Evolutionary conservation across 345 rosid genomes (phyloP), one percentile per base, ranked within the genome.

Genomic region (Noccaea caerulescens): DNA sequence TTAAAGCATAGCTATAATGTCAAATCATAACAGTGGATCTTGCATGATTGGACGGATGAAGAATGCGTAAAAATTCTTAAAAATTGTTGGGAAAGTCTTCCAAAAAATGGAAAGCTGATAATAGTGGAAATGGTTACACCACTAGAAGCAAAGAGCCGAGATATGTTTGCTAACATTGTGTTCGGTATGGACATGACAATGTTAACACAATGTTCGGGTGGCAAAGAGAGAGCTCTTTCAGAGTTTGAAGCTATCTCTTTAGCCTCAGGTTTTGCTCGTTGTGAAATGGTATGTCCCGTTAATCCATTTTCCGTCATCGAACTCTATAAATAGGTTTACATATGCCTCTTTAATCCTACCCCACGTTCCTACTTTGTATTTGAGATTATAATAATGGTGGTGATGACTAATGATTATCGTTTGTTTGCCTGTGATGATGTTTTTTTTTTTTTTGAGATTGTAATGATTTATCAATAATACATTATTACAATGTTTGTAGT

Each of bases 1-100:
- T 27, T 27, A 27, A 27, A 27, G 30, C 30, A 27, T 27, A 27
- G 4, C 4, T 27, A 25, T 25, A 25, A 25, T 25, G 3, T 3
- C 18, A 1, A 63, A 16, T 55, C 55, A 7, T 20, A 36, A 34
- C 1, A 78, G 82, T 69, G 81, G 76, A 73, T 80, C 25, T 45
- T 81, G 6, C 83, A 78, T 39, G 76, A 38, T 7, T 78, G 79
- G 82, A 70, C 70, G 18, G 83, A 82, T 14, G 78, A 76, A 51
- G 47, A 56, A 45, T 80, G 86, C 78, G 12, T 57, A 45, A 73
- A 67, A 33, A 72, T 80, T 51, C 78, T 86, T 4, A 72, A 62
- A 44, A 86, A 80, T n/a, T 72, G 86, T 14, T 64, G 54, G 65
- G 73, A 76, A 72, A 73, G 79, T 46, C 71, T 80, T 7, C 74